Conservation (phyloP, 2,329 filamentous ascomycete genomes). For the Hypoxylon sp. region DNA sequence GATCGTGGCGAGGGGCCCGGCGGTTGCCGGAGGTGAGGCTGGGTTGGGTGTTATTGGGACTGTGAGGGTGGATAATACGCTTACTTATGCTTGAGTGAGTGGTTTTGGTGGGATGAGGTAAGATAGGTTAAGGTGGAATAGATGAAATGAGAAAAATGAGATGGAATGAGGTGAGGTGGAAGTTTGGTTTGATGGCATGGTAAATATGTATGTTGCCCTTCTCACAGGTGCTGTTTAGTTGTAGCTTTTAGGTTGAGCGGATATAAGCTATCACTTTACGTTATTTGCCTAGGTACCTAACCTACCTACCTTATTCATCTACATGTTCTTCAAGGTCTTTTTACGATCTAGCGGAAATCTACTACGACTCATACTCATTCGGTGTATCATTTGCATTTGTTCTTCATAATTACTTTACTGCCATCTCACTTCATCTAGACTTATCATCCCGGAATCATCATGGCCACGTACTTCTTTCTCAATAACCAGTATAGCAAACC, state of each 20-base stretch:
- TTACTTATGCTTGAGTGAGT: slow-evolving; percentile 66
- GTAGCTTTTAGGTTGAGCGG: slow-evolving; percentile 14
- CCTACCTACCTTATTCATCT: no score
- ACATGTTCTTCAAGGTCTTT: not conserved
- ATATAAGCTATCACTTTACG: not conserved
- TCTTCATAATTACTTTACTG: slow-evolving; percentile 35
- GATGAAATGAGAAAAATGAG: not conserved
- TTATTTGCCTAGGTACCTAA: not conserved
- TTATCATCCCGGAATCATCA: slow-evolving; percentile 30
- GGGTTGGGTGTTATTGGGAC: slow-evolving; percentile 74
- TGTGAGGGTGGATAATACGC: slow-evolving; percentile 80
- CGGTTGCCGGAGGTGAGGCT: slow-evolving; percentile 76
- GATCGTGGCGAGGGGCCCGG: slow-evolving; percentile 80
- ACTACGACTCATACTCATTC: not conserved
- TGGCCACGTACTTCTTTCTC: slow-evolving; percentile 21
- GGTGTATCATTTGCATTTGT: not conserved
- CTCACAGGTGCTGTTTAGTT: not conserved
- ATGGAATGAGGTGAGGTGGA: not conserved
- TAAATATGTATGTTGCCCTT: not conserved
- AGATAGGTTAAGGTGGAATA: not conserved
- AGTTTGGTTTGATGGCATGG: not conserved
- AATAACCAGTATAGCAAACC: slow-evolving; percentile 25
- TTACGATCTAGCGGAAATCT: not conserved
- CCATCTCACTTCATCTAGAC: slow-evolving; percentile 15
- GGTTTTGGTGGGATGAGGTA: not conserved